Evolutionary conservation across 106 monocot species (phyloP), one percentile per base, ranked within the genome.

Genomic region (Triglochin maritima): DNA sequence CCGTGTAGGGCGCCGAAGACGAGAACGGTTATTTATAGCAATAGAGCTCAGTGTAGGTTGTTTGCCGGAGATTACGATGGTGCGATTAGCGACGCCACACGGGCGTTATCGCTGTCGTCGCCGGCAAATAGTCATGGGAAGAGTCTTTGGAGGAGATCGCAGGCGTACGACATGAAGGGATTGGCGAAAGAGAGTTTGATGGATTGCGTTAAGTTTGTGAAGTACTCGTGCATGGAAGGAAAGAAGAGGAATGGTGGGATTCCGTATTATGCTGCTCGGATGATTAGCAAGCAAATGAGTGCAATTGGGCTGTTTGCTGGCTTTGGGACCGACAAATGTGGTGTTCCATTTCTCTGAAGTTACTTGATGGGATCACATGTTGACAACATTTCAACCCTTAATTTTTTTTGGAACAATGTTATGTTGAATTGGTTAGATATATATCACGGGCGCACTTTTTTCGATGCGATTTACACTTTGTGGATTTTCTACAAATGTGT

Each of bases 121-220:
- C 85, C 80, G 44, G 82, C 66, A 41, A 85, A 81, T 67, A 9
- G 48, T 45, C 80, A 83, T 17, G 71, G 62, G 47, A 89, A 71
- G 78, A 89, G 83, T 76, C 66, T 89, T 9, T 89, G 89, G 89
- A 46, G 85, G 54, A 67, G 85, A 61, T 58, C 89, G 59, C 85
- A 89, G 73, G 89, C 82, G 44, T 89, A 86, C 56, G 89, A 89
- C 70, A 82, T 82, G 83, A 82, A 76, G 62, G 83, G 89, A 44
- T 77, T 89, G 83, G 76, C 89, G 11, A 89, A 86, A 70, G 89
- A 89, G 79, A 83, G 89, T 76, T 62, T 89, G 44, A 76, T 83
- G 62, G 89, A 89, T 63, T 81, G 76, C 71, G 47, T 89, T 7
- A 63, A 54, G 79, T 81, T 86, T 60, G 78, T 79, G 14, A 77